A percentile compares a stretch with the other conserved stretches of the same genome.
Conservation (phyloP, 331 rosid species). For the Erythrophleum ivorense region DNA sequence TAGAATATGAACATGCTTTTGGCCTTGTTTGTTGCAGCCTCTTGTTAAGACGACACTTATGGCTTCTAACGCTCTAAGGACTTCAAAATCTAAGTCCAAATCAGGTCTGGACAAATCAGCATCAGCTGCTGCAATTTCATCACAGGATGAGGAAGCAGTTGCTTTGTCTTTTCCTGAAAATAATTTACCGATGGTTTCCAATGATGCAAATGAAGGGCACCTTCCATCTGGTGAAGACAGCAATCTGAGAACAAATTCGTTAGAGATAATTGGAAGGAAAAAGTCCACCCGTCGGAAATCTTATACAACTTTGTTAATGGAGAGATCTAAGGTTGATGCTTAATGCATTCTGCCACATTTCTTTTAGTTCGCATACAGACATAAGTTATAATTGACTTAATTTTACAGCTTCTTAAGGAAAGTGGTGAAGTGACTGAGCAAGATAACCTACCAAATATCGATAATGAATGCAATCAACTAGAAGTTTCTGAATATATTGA, state of each 20-base stretch:
- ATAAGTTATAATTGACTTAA: conserved; percentile 32
- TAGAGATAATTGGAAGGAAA: conserved; percentile 48
- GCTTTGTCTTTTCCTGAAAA: conserved; percentile 48
- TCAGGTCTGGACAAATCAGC: conserved; percentile 44
- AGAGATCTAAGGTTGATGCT: conserved; percentile 74
- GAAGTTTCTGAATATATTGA: conserved; percentile 90
- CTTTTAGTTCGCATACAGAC: conserved; percentile 7
- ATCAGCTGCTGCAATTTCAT: conserved; percentile 46
- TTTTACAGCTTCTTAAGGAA: conserved; percentile 69
- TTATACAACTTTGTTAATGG: conserved; percentile 68
- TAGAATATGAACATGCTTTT: conserved; percentile 8
- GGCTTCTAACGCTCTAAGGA: conserved; percentile 48
- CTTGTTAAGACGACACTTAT: conserved; percentile 52
- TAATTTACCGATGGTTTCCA: conserved; percentile 30
- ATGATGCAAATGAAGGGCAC: conserved; percentile 46
- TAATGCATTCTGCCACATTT: conserved; percentile 15
- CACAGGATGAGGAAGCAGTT: conserved; percentile 52
- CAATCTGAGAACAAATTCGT: conserved; percentile 44
- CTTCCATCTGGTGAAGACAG: conserved; percentile 50
- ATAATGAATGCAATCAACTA: conserved; percentile 73
- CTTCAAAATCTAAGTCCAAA: conserved; percentile 51
- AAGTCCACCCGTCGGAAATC: conserved; percentile 71
- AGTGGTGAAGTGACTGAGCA: conserved; percentile 48
- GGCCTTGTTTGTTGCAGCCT: conserved; percentile 52
- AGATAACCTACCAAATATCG: conserved; percentile 70